Conservation (phyloP, 768 basidiomycete genomes). For the Hysterangium stoloniferum region DNA sequence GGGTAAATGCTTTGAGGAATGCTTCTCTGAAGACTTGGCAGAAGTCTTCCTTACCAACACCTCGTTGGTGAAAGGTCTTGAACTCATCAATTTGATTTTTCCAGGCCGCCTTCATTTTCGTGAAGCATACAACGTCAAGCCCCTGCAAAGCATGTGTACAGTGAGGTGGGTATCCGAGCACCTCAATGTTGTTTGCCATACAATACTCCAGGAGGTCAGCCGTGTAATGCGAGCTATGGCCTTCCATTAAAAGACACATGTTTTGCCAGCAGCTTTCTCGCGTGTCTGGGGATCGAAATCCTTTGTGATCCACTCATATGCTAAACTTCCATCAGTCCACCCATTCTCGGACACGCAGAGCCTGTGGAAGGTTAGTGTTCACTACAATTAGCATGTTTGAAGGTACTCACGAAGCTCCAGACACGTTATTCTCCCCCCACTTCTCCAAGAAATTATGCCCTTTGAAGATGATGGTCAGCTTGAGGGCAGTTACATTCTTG, state of each 20-base stretch:
- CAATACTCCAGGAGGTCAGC: constrained; percentile 32
- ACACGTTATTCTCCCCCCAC: constrained; percentile 35
- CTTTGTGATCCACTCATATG: constrained; percentile 29
- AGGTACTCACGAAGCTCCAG: constrained; percentile 31
- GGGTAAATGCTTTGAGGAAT: constrained; percentile 21
- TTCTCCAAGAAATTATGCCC: constrained; percentile 27
- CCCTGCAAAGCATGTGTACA: constrained; percentile 38
- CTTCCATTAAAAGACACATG: constrained; percentile 35
- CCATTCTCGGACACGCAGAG: constrained; percentile 29
- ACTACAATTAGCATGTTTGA: neutral
- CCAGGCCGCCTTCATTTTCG: constrained; percentile 25
- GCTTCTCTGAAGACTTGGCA: constrained; percentile 28
- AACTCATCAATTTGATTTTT: constrained; percentile 20
- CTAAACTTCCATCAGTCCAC: constrained; percentile 32
- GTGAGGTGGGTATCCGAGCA: constrained; percentile 41
- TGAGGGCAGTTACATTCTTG: constrained; percentile 31
- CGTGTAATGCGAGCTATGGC: constrained; percentile 39
- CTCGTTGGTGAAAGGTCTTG: constrained; percentile 18
- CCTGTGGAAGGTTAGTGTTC: constrained; percentile 12
- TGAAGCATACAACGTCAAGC: constrained; percentile 34
- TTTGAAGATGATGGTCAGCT: constrained; percentile 35
- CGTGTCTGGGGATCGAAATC: constrained; percentile 32
- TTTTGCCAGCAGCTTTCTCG: constrained; percentile 25
- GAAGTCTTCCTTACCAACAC: constrained; percentile 31
- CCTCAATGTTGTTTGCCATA: constrained; percentile 26